These are phyloP conservation scores for Paecilomyces sp. DNA, from an alignment of 2,329 filamentous ascomycete species.

Conservation along the genomic window DNA sequence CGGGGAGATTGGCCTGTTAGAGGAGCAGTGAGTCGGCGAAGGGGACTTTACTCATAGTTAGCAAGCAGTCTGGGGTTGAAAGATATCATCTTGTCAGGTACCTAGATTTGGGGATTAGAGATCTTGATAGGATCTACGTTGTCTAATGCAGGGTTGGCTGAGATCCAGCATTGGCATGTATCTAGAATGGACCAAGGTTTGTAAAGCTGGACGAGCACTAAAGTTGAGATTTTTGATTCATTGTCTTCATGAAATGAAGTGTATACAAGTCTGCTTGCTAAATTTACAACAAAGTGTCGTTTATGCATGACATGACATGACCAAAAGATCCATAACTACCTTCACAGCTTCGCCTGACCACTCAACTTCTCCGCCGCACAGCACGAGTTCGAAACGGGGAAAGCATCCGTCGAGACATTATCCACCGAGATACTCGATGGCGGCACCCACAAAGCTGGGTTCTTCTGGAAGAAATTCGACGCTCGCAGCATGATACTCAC, in stretches of 20 bases:
- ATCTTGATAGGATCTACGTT: background rate
- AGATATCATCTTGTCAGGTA: no score
- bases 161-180: background rate
- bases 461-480: conserved; percentile 53
- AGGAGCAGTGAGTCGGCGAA: no score
- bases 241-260: background rate
- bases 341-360: background rate
- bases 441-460: conserved; percentile 54
- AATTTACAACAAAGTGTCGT: background rate
- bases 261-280: background rate
- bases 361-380: background rate
- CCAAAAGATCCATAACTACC: background rate
- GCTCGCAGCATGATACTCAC: conserved; percentile 52
- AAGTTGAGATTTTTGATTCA: background rate
- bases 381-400: conserved; percentile 5
- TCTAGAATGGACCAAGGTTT: background rate
- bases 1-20: background rate
- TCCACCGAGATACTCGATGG: conserved; percentile 15
- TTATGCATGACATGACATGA: background rate
- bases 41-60: no score
- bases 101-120: background rate
- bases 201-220: background rate
- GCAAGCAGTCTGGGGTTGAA: no score
- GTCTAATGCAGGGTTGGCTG: no score
- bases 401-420: conserved; percentile 19